These are phyloP conservation scores for Dipodascopsis uninucleata DNA, from an alignment of 805 yeast genomes.

Conservation along the genomic window DNA sequence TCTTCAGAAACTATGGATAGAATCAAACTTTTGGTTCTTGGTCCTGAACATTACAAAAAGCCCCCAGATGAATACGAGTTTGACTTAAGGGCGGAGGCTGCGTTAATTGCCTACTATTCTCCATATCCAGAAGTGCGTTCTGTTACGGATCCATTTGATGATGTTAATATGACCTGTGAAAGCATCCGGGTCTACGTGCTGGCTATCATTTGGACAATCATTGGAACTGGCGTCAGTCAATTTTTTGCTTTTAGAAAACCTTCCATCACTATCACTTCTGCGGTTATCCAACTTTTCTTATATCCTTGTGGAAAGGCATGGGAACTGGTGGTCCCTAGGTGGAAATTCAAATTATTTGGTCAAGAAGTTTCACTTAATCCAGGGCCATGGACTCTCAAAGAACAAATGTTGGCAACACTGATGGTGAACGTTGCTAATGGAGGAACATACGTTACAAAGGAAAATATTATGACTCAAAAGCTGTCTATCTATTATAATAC, in stretches of 20 bases:
- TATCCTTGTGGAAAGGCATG: constrained; percentile 55
- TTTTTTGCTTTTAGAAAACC: constrained; percentile 60
- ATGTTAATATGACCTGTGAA: constrained; percentile 36
- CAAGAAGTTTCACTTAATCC: constrained; percentile 46
- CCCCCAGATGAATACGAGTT: too few relatives aligned
- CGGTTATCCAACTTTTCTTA: constrained; percentile 57
- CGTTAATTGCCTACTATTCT: constrained; percentile 39
- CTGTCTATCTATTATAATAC: constrained; percentile 17
- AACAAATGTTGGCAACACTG: constrained; percentile 57
- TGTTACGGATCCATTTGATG: constrained; percentile 31
- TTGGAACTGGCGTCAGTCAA: constrained; percentile 29
- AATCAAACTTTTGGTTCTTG: constrained; percentile 26
- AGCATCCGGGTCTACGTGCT: constrained; percentile 43
- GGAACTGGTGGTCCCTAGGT: constrained; percentile 45
- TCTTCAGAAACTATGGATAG: constrained; percentile 39
- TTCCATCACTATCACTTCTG: constrained; percentile 46
- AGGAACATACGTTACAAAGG: constrained; percentile 12
- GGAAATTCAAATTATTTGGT: constrained; percentile 42
- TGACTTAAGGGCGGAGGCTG: constrained; percentile 32
- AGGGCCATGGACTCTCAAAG: constrained; percentile 58
- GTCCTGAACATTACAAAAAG: too few relatives aligned
- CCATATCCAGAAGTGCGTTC: constrained; percentile 68
- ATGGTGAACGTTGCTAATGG: constrained; percentile 23
- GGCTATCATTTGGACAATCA: constrained; percentile 34
- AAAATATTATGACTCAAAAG: constrained; percentile 36